Percentiles rank a stretch among this genome's conserved stretches.
Conservation (phyloP, 352 stramenopile genomes). For the Phytophthora kernoviae region DNA sequence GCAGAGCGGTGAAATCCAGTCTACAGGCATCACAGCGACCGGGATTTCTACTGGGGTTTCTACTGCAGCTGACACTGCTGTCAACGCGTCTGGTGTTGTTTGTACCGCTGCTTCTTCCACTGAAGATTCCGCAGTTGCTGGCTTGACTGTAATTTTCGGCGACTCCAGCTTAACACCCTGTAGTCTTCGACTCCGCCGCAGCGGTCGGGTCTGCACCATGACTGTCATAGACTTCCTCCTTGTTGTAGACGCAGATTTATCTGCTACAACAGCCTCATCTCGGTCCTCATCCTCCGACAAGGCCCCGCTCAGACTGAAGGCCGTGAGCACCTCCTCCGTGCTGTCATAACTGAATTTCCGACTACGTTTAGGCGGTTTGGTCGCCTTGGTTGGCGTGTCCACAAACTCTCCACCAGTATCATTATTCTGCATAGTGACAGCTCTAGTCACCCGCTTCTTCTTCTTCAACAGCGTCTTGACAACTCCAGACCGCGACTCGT, state of each 20-base stretch:
- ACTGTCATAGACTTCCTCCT: slow-evolving; percentile 16
- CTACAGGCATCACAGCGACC: neutral
- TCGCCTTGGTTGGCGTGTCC: slow-evolving; percentile 48
- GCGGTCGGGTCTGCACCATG: slow-evolving; percentile 4
- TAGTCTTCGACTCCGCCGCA: slow-evolving; percentile 34
- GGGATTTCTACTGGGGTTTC: neutral
- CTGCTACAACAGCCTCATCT: neutral
- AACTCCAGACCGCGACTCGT: neutral
- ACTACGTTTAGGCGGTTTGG: slow-evolving; percentile 46
- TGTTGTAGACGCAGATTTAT: neutral
- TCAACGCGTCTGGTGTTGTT: neutral
- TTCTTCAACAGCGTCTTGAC: slow-evolving; percentile 22
- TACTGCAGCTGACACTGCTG: neutral
- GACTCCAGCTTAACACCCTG: slow-evolving; percentile 26
- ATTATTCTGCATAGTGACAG: slow-evolving; percentile 28
- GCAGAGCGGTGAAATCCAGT: slow-evolving; percentile 36
- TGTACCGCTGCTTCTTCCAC: neutral
- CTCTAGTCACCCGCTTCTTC: slow-evolving; percentile 48
- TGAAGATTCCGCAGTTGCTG: neutral
- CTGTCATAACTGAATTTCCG: slow-evolving; percentile 26
- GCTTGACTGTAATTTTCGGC: slow-evolving; percentile 5
- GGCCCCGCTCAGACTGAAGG: slow-evolving; percentile 13
- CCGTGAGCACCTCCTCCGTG: slow-evolving; percentile 14
- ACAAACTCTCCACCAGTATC: slow-evolving; percentile 42
- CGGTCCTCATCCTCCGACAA: slow-evolving; percentile 5